Percentiles rank a stretch among this genome's conserved stretches.
phyloP scores from a whole-genome alignment of 2,329 filamentous ascomycete genomes.

The Fusarium scirpi region DNA sequence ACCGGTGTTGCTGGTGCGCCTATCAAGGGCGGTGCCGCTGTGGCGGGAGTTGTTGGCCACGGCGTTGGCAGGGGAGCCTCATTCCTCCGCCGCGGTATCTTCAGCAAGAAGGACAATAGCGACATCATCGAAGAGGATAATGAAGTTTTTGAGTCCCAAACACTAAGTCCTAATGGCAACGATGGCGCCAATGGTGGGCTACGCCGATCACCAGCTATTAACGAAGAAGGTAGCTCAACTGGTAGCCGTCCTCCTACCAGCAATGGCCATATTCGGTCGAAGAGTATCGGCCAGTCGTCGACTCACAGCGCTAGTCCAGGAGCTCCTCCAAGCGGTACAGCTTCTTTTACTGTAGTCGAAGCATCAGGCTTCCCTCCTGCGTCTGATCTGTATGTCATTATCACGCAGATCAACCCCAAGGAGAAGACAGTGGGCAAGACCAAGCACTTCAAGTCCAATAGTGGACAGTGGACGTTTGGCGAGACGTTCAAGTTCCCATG shows the following conservation, averaged over 20 bases:
- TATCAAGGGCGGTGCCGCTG: constrained; percentile 90
- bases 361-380: constrained; percentile 81
- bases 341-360: constrained; percentile 82
- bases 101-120: constrained; percentile 75
- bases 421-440: constrained; percentile 90
- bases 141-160: constrained; percentile 57
- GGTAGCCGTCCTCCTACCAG: constrained; percentile 44
- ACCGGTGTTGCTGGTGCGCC: constrained; percentile 84
- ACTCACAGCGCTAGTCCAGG: constrained; percentile 72
- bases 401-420: constrained; percentile 76
- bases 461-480: constrained; percentile 75
- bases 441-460: constrained; percentile 82
- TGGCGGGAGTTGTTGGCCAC: constrained; percentile 77
- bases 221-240: constrained; percentile 47
- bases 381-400: constrained; percentile 81
- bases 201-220: constrained; percentile 57
- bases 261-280: constrained; percentile 62
- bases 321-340: constrained; percentile 76
- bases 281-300: constrained; percentile 74
- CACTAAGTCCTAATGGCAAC: constrained; percentile 50
- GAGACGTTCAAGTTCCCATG: constrained; percentile 84
- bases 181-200: constrained; percentile 55
- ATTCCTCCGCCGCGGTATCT: constrained; percentile 88
- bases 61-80: constrained; percentile 90
- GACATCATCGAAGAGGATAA: constrained; percentile 63